These are phyloP conservation scores for Eucalyptus cloeziana DNA, from an alignment of 345 rosid species.

Conservation along the genomic window DNA sequence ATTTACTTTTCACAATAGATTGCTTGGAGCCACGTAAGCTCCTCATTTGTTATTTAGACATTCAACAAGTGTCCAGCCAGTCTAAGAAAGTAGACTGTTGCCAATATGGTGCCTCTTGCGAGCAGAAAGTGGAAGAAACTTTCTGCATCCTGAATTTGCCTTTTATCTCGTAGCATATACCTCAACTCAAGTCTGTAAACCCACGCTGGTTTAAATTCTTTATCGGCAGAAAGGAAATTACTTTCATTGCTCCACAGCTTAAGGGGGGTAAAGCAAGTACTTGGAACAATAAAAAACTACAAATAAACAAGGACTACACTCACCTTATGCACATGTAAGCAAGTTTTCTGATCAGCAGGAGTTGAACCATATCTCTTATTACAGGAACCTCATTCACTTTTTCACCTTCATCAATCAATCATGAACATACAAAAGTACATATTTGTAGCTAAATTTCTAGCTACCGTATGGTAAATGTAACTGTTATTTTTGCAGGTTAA, in stretches of 20 bases:
- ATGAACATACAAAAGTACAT: background rate
- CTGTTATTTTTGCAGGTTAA: background rate
- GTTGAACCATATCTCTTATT: conserved; percentile 77
- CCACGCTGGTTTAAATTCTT: background rate
- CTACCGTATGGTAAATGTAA: background rate
- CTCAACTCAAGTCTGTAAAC: background rate
- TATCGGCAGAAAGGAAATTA: background rate
- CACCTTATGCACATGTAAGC: conserved; percentile 84
- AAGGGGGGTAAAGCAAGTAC: background rate
- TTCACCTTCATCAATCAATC: conserved; percentile 36
- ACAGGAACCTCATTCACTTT: conserved; percentile 79
- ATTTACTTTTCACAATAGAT: background rate
- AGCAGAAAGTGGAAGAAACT: background rate
- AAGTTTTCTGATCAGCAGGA: conserved; percentile 87
- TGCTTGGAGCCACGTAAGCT: background rate
- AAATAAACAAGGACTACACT: background rate
- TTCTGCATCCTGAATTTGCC: background rate
- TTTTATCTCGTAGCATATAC: background rate
- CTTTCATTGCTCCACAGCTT: background rate
- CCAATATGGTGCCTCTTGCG: background rate
- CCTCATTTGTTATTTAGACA: background rate
- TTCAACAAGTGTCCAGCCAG: background rate
- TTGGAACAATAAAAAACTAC: background rate
- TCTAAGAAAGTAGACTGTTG: background rate
- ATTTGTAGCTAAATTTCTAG: background rate